Evolutionary conservation across 1,284 basidiomycete species (phyloP).

Genomic region (Pseudozyma hubeiensis): DNA sequence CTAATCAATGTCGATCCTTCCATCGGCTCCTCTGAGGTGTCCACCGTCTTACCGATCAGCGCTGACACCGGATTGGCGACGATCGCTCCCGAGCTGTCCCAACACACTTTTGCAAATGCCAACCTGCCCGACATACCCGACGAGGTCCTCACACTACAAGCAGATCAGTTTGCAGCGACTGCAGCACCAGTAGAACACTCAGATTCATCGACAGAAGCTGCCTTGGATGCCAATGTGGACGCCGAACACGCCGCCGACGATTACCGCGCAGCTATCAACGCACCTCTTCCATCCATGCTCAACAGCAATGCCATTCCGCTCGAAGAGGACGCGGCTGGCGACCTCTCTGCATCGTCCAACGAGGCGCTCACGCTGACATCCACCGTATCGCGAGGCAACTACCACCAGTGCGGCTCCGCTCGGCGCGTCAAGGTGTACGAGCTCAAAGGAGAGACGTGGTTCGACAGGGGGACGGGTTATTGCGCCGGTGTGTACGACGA

Average conservation of each 20-base stretch:
- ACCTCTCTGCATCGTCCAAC: conserved; percentile 45
- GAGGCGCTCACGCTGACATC: conserved; percentile 57
- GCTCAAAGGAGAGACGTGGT: conserved; percentile 65
- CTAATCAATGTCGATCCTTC: not conserved
- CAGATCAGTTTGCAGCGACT: conserved; percentile 5
- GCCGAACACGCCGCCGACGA: conserved; percentile 28
- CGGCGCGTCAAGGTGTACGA: conserved; percentile 67
- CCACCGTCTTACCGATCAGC: not conserved
- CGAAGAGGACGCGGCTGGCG: conserved; percentile 45
- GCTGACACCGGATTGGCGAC: conserved; percentile 11
- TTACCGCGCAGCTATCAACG: conserved; percentile 30
- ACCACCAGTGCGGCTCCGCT: conserved; percentile 67
- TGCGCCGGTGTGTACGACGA: conserved; percentile 68
- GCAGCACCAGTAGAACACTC: conserved; percentile 19
- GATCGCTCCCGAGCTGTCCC: conserved; percentile 12
- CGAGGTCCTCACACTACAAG: conserved; percentile 27
- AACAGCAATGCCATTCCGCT: conserved; percentile 45
- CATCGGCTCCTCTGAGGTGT: conserved; percentile 7
- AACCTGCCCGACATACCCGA: conserved; percentile 43
- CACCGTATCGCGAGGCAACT: conserved; percentile 62
- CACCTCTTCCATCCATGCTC: conserved; percentile 50
- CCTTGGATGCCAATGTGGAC: conserved; percentile 22
- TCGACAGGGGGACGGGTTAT: conserved; percentile 66
- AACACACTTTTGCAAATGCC: conserved; percentile 23
- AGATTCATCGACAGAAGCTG: conserved; percentile 10